Evolutionary conservation across 352 stramenopile species (phyloP), one percentile per base, ranked within the genome.

Genomic region (Pythium volutum): DNA sequence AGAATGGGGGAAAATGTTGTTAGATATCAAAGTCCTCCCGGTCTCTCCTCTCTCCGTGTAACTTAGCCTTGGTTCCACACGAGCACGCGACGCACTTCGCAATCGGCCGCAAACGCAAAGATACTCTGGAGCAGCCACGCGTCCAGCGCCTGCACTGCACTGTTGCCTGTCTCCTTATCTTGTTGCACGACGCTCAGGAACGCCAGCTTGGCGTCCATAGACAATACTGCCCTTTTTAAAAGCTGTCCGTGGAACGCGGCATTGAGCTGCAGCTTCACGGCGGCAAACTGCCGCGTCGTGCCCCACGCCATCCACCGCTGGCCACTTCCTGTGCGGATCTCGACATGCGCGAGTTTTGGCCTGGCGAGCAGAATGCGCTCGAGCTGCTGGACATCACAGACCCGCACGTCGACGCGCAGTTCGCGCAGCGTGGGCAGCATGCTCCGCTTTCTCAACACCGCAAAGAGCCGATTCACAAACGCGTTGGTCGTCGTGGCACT

Each of bases 141-240:
- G 33, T 62, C 55, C 5, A 62, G 31, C 25, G 23, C 14, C 2
- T 49, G 22, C 23, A 23, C 25, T 20, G n/a, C 42, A 8, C 23
- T 36, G 1, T 3, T 2, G 8, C 26, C 9, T 8, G 31, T 12
- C n/a, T n/a, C n/a, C n/a, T n/a, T n/a, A n/a, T n/a, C n/a, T n/a
- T n/a, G n/a, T n/a, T n/a, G n/a, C 0, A 62, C 29, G 15, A 54
- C 55, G n/a, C 42, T 62, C n/a, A 62, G 16, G 27, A 62, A 62
- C 26, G 55, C 41, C 2, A 47, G 23, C 27, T 62, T 53, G 25
- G 41, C 27, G n/a, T 41, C 22, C 36, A 31, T 52, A 4, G 54
- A 18, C 20, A 45, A 18, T 3, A 53, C 10, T 9, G 33, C 16
- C 33, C n/a, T 3, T 7, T 27, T 2, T 18, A 62, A 9, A 1